These are phyloP conservation scores for Globisporangium cylindrosporum DNA, from an alignment of 352 stramenopile species.

Conservation along the genomic window DNA sequence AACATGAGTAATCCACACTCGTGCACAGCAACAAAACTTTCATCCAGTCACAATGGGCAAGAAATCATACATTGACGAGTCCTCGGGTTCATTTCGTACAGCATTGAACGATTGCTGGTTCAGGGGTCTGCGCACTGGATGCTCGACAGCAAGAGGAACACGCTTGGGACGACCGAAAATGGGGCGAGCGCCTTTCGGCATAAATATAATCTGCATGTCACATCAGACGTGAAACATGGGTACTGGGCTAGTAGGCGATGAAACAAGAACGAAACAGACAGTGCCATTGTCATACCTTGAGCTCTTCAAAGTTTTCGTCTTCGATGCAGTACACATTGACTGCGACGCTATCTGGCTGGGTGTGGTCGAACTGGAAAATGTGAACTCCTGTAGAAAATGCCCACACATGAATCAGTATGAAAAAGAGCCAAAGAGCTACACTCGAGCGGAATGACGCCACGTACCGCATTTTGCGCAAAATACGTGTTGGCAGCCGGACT, in stretches of 20 bases:
- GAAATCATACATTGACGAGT: conserved; percentile 48
- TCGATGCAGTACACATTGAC: conserved; percentile 84
- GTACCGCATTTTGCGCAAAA: conserved; percentile 79
- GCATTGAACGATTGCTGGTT: conserved; percentile 35
- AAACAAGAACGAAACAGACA: neutral
- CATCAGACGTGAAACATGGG: neutral
- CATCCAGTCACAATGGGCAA: neutral
- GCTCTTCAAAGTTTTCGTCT: conserved; percentile 76
- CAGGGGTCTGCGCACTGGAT: conserved; percentile 39
- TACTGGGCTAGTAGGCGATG: neutral
- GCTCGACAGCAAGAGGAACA: conserved; percentile 35
- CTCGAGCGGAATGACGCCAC: conserved; percentile 7
- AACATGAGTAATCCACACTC: neutral
- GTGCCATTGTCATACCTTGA: conserved; percentile 44
- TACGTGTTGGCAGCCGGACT: conserved; percentile 66
- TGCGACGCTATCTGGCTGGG: conserved; percentile 59
- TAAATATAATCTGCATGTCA: conserved; percentile 66
- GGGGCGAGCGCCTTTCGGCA: conserved; percentile 64
- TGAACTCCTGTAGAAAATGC: conserved; percentile 47
- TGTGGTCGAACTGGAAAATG: conserved; percentile 84
- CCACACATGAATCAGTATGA: conserved; percentile 4
- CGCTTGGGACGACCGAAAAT: conserved; percentile 57
- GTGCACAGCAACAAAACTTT: neutral
- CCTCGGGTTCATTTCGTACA: conserved; percentile 45
- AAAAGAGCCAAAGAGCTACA: neutral